Evolutionary conservation across 305 asterid species (phyloP).

Genomic region (Solanum aculeatissimum): DNA sequence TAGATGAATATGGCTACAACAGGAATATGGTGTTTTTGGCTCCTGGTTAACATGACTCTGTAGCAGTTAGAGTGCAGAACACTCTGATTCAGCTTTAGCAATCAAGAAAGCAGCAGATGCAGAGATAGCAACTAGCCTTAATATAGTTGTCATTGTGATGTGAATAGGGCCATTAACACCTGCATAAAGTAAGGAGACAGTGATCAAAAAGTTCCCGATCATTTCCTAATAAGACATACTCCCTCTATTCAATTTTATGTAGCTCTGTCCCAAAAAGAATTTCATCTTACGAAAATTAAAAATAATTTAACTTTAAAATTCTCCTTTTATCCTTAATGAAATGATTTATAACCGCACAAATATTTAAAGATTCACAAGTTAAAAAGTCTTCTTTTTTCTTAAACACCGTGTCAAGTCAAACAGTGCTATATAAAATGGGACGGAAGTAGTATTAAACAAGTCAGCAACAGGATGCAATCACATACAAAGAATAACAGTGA

Average conservation of each 20-base stretch:
- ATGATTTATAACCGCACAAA: too few species aligned
- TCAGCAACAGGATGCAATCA: neutral
- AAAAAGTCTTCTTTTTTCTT: too few species aligned
- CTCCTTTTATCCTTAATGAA: too few species aligned
- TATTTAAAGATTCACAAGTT: too few species aligned
- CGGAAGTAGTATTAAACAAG: neutral
- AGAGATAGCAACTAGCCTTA: conserved; percentile 17
- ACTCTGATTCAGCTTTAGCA: neutral
- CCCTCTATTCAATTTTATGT: too few species aligned
- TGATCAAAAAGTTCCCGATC: neutral
- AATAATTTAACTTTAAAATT: too few species aligned
- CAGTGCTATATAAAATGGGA: too few species aligned
- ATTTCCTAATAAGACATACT: neutral
- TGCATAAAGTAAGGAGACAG: conserved; percentile 5
- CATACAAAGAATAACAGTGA: neutral
- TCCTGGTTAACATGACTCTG: neutral
- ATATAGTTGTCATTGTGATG: conserved; percentile 22
- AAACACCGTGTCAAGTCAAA: too few species aligned
- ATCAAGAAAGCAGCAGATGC: neutral
- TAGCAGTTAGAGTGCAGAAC: neutral
- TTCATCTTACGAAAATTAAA: too few species aligned
- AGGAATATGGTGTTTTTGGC: neutral
- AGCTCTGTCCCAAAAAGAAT: too few species aligned
- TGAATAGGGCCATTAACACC: conserved; percentile 42
- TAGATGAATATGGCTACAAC: neutral